These are phyloP conservation scores for Fusarium lyarnte DNA, from an alignment of 2,329 filamentous ascomycete genomes.

Conservation along the genomic window DNA sequence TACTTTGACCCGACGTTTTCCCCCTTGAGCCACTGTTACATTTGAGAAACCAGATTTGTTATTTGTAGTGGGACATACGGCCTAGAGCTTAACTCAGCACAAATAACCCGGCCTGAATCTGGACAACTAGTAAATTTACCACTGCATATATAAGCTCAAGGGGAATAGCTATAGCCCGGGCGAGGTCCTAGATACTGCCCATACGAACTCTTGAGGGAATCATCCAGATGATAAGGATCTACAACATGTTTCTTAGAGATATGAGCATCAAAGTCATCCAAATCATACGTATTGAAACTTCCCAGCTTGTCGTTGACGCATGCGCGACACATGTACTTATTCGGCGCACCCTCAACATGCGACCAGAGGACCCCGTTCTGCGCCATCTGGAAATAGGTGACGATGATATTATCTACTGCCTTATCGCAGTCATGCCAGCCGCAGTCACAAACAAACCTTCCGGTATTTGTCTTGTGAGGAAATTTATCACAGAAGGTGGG, in stretches of 20 bases:
- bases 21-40: too few species aligned
- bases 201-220: background rate
- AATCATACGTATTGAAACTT: background rate
- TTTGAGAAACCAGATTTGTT: too few species aligned
- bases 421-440: background rate
- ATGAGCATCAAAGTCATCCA: background rate
- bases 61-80: too few species aligned
- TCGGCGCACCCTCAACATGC: background rate
- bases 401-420: background rate
- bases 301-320: background rate
- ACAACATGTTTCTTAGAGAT: background rate
- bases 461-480: background rate
- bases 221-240: background rate
- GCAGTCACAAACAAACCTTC: background rate
- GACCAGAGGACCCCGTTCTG: background rate
- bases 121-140: background rate
- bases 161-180: background rate
- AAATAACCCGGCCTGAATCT: too few species aligned
- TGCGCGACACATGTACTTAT: background rate
- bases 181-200: background rate
- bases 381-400: background rate
- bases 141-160: background rate
- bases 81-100: too few species aligned
- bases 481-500: background rate
- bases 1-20: too few species aligned